Evolutionary conservation across 805 yeast species (phyloP), one percentile per base, ranked within the genome.

Genomic region (Kluyveromyces nonfermentans): DNA sequence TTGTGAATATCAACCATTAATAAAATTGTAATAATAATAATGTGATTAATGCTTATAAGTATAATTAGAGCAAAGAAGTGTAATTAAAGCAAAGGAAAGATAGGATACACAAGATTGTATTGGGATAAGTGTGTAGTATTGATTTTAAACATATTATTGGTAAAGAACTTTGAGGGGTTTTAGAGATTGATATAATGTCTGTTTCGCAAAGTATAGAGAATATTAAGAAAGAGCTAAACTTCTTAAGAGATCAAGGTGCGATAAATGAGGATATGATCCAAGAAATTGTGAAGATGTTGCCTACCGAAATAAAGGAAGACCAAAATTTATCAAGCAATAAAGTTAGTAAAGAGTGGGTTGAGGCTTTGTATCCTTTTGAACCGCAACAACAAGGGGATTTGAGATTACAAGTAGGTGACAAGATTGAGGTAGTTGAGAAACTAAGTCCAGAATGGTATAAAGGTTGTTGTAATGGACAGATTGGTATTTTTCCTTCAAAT

Each of bases 401-500:
- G 54, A 65, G 60, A 7, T 69, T 90, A 16, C 55, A 52, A 31
- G 71, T 67, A 33, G 97, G 94, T 44, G 90, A 83, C 49, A 78
- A 74, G 54, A 62, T 93, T 40, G 73, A 74, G 28, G 76, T 93
- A 5, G 44, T 77, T 5, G 95, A 88, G 58, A 84, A 78, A 55
- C 71, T 82, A 39, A 84, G 90, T 17, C 72, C 75, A 33, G 90
- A 88, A 57, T 90, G 98, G 98, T 88, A 93, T 85, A 82, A 77
- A 58, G 98, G 98, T 38, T 66, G 68, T 15, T 60, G 71, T 36
- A 72, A 75, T 46, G 75, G 77, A 5, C 61, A 63, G 28, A 73
- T 74, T 7, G 98, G 97, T 35, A 80, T 89, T 57, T 89, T 93
- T 68, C 98, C 98, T 7, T 69, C 90, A 1, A 86, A 86, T 60